A percentile compares a stretch with the other conserved stretches of the same genome.
Conservation (phyloP, 1,284 basidiomycete species). For the Leccinum cinnamomeum region DNA sequence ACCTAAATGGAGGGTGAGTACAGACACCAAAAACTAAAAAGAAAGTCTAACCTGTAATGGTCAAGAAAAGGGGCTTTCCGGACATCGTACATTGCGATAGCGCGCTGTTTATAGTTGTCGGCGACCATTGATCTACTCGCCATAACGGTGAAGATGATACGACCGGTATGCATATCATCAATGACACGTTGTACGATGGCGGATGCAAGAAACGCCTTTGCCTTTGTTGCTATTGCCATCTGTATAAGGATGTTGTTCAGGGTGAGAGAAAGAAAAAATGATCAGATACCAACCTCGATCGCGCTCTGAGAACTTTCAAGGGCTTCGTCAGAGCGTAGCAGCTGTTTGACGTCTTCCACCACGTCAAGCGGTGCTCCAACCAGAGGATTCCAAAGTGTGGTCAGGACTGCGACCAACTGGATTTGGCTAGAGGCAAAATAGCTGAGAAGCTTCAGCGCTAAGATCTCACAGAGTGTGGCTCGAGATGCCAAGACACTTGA, state of each 20-base stretch:
- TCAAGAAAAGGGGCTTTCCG: conserved; percentile 77
- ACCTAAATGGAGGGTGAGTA: conserved; percentile 39
- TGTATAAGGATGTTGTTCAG: conserved; percentile 33
- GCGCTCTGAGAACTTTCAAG: conserved; percentile 66
- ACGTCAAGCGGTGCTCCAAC: conserved; percentile 73
- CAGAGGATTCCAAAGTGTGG: conserved; percentile 78
- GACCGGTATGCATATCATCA: conserved; percentile 77
- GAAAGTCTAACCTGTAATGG: conserved; percentile 61
- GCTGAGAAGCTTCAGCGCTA: conserved; percentile 83
- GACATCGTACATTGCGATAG: conserved; percentile 75
- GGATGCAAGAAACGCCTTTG: conserved; percentile 78
- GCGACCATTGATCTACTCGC: conserved; percentile 73
- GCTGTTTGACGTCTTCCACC: conserved; percentile 58
- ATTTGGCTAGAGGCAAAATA: conserved; percentile 73
- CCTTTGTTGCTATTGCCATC: conserved; percentile 83
- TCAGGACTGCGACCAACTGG: conserved; percentile 71
- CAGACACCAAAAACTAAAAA: neutral
- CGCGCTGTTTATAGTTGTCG: conserved; percentile 82
- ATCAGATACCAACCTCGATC: conserved; percentile 60
- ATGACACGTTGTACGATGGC: conserved; percentile 82
- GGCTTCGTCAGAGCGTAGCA: conserved; percentile 54
- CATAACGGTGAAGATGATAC: conserved; percentile 64
- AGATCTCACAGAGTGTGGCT: conserved; percentile 78
- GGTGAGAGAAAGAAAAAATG: neutral
- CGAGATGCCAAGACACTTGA: conserved; percentile 68